phyloP scores from a whole-genome alignment of 306 rosid species.

The Styphnolobium japonicum region DNA sequence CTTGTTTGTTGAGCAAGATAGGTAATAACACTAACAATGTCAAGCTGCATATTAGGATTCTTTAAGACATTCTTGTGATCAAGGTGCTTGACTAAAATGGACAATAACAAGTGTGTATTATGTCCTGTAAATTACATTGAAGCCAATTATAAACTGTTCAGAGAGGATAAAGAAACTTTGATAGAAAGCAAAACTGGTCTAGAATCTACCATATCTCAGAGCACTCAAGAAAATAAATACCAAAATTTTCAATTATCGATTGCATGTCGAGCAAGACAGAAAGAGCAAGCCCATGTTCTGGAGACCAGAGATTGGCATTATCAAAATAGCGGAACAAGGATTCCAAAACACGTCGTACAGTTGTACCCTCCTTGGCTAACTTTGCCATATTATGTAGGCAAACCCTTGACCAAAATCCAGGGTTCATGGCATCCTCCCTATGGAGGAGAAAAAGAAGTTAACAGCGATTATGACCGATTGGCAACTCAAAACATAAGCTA shows the following conservation, averaged over 20 bases:
- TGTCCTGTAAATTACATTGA: constrained; percentile 60
- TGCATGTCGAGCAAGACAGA: constrained; percentile 63
- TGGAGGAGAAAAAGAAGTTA: constrained; percentile 22
- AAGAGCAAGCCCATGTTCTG: constrained; percentile 58
- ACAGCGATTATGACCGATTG: background rate
- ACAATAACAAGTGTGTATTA: constrained; percentile 78
- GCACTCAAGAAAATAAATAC: constrained; percentile 40
- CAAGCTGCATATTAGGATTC: constrained; percentile 83
- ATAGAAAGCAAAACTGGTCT: constrained; percentile 6
- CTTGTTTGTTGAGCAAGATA: constrained; percentile 71
- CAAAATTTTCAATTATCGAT: constrained; percentile 53
- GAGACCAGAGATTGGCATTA: constrained; percentile 62
- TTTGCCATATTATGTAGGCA: constrained; percentile 68
- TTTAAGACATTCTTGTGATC: constrained; percentile 93
- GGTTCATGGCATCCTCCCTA: constrained; percentile 48
- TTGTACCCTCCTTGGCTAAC: constrained; percentile 77
- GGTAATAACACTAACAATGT: constrained; percentile 72
- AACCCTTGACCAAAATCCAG: constrained; percentile 66
- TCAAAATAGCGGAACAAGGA: constrained; percentile 70
- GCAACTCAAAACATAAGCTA: constrained; percentile 17
- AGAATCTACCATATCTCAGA: background rate
- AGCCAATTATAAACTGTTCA: constrained; percentile 14
- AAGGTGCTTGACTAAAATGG: constrained; percentile 89
- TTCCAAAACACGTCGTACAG: constrained; percentile 64
- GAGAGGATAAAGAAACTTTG: background rate